Evolutionary conservation across 495 filamentous ascomycete genomes (phyloP).

Genomic region (Hyaloscypha hepaticicola): DNA sequence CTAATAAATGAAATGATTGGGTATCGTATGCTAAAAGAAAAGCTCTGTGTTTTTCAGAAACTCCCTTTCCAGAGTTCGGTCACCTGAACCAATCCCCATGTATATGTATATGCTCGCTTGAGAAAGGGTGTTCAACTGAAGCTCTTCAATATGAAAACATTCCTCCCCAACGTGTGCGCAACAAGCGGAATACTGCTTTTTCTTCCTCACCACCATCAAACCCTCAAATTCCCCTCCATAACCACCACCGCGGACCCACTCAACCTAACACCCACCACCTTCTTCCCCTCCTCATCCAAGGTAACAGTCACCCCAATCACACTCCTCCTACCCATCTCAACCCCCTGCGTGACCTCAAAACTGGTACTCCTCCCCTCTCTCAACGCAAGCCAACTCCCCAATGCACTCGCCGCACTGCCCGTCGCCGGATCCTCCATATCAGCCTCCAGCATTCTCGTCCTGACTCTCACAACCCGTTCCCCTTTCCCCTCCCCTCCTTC

Average conservation of each 20-base stretch:
- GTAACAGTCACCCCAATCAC: slow-evolving; percentile 43
- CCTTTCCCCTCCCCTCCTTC: slow-evolving; percentile 45
- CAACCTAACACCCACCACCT: slow-evolving; percentile 50
- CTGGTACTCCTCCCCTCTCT: slow-evolving; percentile 39
- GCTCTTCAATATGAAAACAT: no score
- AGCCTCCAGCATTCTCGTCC: slow-evolving; percentile 53
- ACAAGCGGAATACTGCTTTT: no score
- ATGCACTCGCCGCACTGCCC: slow-evolving; percentile 59
- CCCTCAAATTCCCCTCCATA: slow-evolving; percentile 48
- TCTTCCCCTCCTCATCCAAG: slow-evolving; percentile 32
- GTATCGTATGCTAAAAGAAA: no score
- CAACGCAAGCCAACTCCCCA: slow-evolving; percentile 55
- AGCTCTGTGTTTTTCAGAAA: no score
- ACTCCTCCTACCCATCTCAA: slow-evolving; percentile 75
- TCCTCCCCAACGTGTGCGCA: no score
- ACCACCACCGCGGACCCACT: slow-evolving; percentile 58
- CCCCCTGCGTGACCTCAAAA: slow-evolving; percentile 60
- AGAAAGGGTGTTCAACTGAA: no score
- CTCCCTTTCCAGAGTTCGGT: no score
- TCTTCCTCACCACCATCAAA: no score
- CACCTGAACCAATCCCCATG: no score
- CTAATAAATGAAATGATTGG: no score
- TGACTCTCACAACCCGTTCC: slow-evolving; percentile 29
- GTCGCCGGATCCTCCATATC: slow-evolving; percentile 70
- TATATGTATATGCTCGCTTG: no score